phyloP scores from a whole-genome alignment of 2,329 filamentous ascomycete species.

The Colletotrichum cuscutae region DNA sequence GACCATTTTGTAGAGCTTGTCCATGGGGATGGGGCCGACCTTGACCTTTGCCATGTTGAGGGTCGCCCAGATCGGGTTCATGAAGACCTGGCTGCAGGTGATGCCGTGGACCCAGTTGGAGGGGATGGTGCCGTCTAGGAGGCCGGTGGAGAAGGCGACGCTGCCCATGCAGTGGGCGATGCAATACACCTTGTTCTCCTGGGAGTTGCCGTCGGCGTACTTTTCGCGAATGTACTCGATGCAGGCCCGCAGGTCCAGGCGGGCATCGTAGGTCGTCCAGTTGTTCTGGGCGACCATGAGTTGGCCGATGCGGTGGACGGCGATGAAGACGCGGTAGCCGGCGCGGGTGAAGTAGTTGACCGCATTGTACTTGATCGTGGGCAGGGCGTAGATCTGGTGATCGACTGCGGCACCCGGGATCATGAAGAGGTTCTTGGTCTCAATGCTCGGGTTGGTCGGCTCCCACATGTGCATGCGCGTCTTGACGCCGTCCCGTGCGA shows the following conservation, averaged over 20 bases:
- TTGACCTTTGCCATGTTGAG: conserved; percentile 67
- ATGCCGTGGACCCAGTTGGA: conserved; percentile 67
- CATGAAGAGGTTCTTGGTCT: conserved; percentile 65
- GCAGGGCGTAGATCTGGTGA: conserved; percentile 70
- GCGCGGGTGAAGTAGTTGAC: conserved; percentile 71
- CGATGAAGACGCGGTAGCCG: conserved; percentile 69
- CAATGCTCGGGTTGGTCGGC: conserved; percentile 51
- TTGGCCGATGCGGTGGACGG: conserved; percentile 68
- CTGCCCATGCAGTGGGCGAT: conserved; percentile 73
- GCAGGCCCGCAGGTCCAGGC: conserved; percentile 67
- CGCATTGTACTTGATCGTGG: conserved; percentile 71
- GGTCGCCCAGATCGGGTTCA: conserved; percentile 68
- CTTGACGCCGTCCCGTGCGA: conserved; percentile 61
- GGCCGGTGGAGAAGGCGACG: conserved; percentile 66
- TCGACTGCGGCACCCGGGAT: conserved; percentile 72
- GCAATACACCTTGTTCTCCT: conserved; percentile 60
- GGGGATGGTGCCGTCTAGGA: conserved; percentile 71
- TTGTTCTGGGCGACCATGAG: conserved; percentile 59
- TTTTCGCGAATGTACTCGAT: conserved; percentile 61
- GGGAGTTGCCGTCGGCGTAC: conserved; percentile 41
- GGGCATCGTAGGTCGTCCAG: conserved; percentile 69
- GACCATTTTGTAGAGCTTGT: conserved; percentile 57
- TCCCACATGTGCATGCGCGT: conserved; percentile 69
- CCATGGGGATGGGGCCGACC: conserved; percentile 58
- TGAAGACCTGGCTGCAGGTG: conserved; percentile 70